Evolutionary conservation across 2,329 filamentous ascomycete species (phyloP), one percentile per base, ranked within the genome.

Genomic region (Colletotrichum endophyticum): DNA sequence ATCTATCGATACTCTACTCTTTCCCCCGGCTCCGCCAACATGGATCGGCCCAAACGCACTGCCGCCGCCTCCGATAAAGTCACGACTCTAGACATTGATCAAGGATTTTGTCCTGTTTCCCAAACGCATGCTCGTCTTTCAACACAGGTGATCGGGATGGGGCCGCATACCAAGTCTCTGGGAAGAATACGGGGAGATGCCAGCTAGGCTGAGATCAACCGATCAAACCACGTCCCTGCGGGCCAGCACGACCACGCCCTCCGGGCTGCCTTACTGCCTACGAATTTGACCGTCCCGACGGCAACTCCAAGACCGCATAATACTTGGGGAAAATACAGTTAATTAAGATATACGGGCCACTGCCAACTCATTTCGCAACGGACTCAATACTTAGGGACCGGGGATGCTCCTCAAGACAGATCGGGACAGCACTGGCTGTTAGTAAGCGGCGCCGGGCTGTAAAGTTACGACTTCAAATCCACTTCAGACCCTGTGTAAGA

Each of bases 111-210:
- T 12, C 19, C 8, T 11, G 5, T n/a, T 44, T 1, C 19, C 39
- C 39, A 19, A n/a, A n/a, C 6, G 39, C 5, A 19, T 3, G 39
- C 8, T 5, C 19, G 19, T 9, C 39, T 19, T 12, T n/a, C 9
- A 44, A 44, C 39, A 5, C 19, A 12, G 19, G 9, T 44, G 19
- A 5, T 0, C 5, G 3, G 0, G 5, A 12, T 44, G 19, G 19
- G 9, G 0, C 19, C 3, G 8, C 5, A n/a, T 39, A n/a, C 5
- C 39, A 5, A 44, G 4, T 44, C 19, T 6, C 5, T n/a, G 9
- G 39, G 39, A n/a, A 6, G 3, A 44, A 4, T 6, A n/a, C 8
- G 39, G 9, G 19, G 19, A 44, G 19, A n/a, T n/a, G 9, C 39
- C 5, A 44, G 39, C 19, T 44, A n/a, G 8, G 19, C 9, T 44